Conservation (phyloP, 306 rosid genomes). For the Lagenaria siceraria region DNA sequence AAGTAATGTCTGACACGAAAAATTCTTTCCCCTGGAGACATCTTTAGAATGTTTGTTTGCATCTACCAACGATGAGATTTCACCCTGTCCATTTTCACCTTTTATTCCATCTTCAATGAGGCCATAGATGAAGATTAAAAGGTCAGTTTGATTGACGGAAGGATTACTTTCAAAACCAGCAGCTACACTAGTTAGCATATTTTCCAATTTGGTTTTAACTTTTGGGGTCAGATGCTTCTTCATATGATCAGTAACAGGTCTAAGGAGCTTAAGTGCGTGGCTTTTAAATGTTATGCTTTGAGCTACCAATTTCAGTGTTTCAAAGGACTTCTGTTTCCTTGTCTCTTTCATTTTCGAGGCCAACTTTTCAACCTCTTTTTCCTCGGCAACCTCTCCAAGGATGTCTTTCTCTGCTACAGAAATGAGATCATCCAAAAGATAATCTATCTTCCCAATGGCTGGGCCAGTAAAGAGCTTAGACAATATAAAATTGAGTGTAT, state of each 20-base stretch:
- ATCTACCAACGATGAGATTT: constrained; percentile 16
- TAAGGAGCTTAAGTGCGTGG: constrained; percentile 52
- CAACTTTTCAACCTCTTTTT: constrained; percentile 86
- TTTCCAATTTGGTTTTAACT: constrained; percentile 62
- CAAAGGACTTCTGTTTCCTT: constrained; percentile 57
- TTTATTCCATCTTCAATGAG: constrained; percentile 69
- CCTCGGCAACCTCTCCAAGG: constrained; percentile 83
- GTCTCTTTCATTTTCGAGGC: constrained; percentile 98
- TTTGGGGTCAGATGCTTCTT: constrained; percentile 53
- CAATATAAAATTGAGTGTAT: constrained; percentile 67
- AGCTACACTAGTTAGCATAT: constrained; percentile 63
- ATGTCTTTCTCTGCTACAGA: constrained; percentile 62
- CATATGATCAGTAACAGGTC: constrained; percentile 52
- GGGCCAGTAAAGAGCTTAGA: constrained; percentile 51
- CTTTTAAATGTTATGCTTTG: constrained; percentile 66
- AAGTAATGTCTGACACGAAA: constrained; percentile 26
- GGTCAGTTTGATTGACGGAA: constrained; percentile 63
- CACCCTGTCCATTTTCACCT: constrained; percentile 37
- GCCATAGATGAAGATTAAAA: constrained; percentile 50
- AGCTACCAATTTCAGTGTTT: constrained; percentile 65
- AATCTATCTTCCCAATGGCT: constrained; percentile 59
- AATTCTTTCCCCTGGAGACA: constrained; percentile 24
- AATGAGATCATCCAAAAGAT: constrained; percentile 77
- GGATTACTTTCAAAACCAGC: constrained; percentile 74
- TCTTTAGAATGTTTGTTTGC: constrained; percentile 14